Base-by-base conservation (phyloP, 2,329 filamentous ascomycete genomes). In the Pseudogymnoascus pannorum region DNA sequence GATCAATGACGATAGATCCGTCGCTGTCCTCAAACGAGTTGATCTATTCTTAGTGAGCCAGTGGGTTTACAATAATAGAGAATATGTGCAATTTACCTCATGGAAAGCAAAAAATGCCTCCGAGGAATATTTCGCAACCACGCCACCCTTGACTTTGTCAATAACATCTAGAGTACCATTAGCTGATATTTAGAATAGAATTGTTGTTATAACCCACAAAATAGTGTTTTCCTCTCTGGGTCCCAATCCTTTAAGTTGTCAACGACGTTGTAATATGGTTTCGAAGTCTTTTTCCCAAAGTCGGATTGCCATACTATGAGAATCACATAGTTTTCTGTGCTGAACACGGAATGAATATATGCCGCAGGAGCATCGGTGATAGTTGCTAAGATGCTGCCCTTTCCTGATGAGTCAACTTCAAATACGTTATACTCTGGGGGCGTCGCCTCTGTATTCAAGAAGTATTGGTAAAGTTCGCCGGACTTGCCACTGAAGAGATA, bases 401-500 rank as follows among this genome's bases (percentile, higher is more conserved):
- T 76, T 0, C 87, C 87, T 0, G 78, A 71, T 0, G 85, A 81
- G 18, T 80, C 85, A 3, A 85, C 81, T 1, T 80, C 76, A 71
- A 92, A 93, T 14, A 93, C 69, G n/a, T 87, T 84, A 70, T 92
- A 93, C 0, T 78, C 83, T 1, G 48, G 48, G 7, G 83, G 72
- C 0, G 69, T 70, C 0, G 71, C 73, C 0, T 85, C 86, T n/a
- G 88, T 71, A 0, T 85, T 79, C 16, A 92, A 80, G 68, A 94
- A 93, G 75, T 83, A 92, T 73, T 93, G 94, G 78, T 83, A 92
- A 9, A 89, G 70, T 64, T 93, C 89, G 8, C 90, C 89, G 0
- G 86, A 91, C 0, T 75, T 72, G 0, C 86, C 16, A 89, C 70
- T 1, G 79, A 81, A 0, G 90, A 89, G 11, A 77, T 82, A 8